These are phyloP conservation scores for Beauveria caledonica DNA, from an alignment of 2,329 filamentous ascomycete species.

Conservation along the genomic window DNA sequence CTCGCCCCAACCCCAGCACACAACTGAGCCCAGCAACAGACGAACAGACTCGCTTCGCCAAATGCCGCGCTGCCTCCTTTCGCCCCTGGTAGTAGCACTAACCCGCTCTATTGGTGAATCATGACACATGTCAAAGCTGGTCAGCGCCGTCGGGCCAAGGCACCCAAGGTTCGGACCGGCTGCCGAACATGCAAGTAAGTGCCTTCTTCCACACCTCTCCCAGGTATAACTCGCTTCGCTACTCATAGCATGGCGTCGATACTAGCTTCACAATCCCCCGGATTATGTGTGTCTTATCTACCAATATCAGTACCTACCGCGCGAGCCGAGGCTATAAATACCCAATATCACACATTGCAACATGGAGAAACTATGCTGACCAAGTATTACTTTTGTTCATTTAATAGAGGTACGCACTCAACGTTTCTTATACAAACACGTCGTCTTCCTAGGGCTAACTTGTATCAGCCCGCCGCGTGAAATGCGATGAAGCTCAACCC, in stretches of 20 bases:
- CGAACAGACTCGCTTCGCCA: not conserved
- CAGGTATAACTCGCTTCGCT: not conserved
- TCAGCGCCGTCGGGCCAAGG: conserved; percentile 9
- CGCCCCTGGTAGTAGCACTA: not conserved
- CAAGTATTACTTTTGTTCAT: not conserved
- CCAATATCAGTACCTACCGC: not conserved
- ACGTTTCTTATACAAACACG: not conserved
- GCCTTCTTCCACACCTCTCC: not conserved
- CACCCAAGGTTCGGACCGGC: conserved; percentile 12
- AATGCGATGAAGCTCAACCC: conserved; percentile 10
- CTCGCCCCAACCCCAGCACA: not conserved
- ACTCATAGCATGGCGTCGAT: not conserved
- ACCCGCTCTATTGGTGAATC: not conserved
- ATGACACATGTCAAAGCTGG: conserved; percentile 12
- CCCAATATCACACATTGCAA: not conserved
- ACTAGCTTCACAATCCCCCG: not conserved
- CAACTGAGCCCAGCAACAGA: not conserved
- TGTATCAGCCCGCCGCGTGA: conserved; percentile 3
- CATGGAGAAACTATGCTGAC: not conserved
- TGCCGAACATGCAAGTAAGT: conserved; percentile 13
- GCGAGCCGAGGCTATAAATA: not conserved
- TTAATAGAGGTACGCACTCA: not conserved
- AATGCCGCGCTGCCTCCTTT: not conserved
- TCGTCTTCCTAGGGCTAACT: not conserved
- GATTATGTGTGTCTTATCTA: not conserved